Base-by-base conservation (phyloP, 805 yeast species). In the Candida saitoana region DNA sequence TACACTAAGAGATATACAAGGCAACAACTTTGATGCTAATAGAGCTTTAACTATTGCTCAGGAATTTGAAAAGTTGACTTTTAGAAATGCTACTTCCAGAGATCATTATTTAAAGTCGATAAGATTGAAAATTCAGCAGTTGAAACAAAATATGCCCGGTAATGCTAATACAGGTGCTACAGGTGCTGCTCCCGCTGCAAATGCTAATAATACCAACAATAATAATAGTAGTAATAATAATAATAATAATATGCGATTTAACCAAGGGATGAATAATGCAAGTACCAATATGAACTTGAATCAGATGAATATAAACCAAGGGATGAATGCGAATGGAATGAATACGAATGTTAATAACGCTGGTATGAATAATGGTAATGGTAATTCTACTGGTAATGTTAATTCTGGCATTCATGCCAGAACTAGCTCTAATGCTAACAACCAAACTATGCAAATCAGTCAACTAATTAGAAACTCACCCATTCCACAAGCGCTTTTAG, bases 31-130 rank as follows among this genome's bases (percentile, higher is more conserved):
- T 41, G 66, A 65, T 43, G 60, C 60, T 16, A 64, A 60, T 37
- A 62, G 63, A 39, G 71, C 70, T 15, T 56, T 60, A 14, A 47
- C 55, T 24, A 59, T 80, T 50, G 88, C 89, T 3, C 83, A 79
- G 51, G 87, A 83, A 53, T 83, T 81, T 50, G 93, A 84, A 56
- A 76, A 79, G 44, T 78, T 72, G 50, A 76, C 87, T 18, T 84
- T 73, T 56, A 70, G 73, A 42, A 79, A 79, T 43, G 71, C 87
- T 9, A 69, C 71, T 7, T 67, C 77, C 16, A 77, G 79, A 49
- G 77, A 74, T 40, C 81, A 80, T 46, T 84, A 84, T 54, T 70
- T 56, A 56, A 65, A 54, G 50, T 60, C 67, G 46, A 69, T 59
- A 56, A 68, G 59, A 50, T 65, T 60, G 47, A 67, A 71, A 55